phyloP scores from a whole-genome alignment of 2,329 filamentous ascomycete genomes.

The Nigrospora osmanthi region DNA sequence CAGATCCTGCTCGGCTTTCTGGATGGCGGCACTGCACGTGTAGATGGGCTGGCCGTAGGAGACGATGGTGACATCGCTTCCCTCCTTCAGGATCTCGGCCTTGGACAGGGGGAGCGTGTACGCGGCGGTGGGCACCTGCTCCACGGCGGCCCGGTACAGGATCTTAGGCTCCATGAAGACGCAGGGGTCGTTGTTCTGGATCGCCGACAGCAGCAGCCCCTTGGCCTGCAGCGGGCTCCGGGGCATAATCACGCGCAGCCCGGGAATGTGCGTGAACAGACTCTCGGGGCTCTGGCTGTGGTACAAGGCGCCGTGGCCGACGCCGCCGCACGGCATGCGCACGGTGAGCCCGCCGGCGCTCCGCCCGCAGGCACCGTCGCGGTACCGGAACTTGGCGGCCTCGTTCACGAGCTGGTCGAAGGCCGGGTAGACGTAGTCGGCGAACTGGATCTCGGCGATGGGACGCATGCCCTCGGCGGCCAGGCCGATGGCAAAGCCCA shows the following conservation, averaged over 20 bases:
- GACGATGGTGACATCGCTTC: constrained; percentile 73
- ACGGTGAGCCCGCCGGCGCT: constrained; percentile 74
- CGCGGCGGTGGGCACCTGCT: constrained; percentile 75
- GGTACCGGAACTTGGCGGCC: constrained; percentile 79
- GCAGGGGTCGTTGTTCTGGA: constrained; percentile 77
- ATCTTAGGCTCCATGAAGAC: constrained; percentile 95
- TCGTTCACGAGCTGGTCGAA: constrained; percentile 95
- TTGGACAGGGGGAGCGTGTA: constrained; percentile 82
- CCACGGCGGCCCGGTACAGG: constrained; percentile 82
- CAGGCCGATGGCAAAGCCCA: constrained; percentile 86
- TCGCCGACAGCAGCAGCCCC: constrained; percentile 69
- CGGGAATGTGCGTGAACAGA: constrained; percentile 82
- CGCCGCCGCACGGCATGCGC: constrained; percentile 82
- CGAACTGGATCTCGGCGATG: constrained; percentile 91
- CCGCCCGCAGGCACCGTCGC: constrained; percentile 51
- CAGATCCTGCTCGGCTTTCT: constrained; percentile 65
- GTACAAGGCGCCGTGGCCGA: constrained; percentile 82
- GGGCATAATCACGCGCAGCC: constrained; percentile 77
- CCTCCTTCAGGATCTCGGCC: constrained; percentile 75
- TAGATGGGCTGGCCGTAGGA: constrained; percentile 90
- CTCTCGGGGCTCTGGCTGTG: constrained; percentile 87
- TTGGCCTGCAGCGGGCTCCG: constrained; percentile 84
- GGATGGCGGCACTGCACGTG: constrained; percentile 69
- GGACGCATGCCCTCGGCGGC: constrained; percentile 89
- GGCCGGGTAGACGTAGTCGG: constrained; percentile 87